Evolutionary conservation across 148 eudicot species (phyloP), one percentile per base, ranked within the genome.

Genomic region (Mesembryanthemum crystallinum): DNA sequence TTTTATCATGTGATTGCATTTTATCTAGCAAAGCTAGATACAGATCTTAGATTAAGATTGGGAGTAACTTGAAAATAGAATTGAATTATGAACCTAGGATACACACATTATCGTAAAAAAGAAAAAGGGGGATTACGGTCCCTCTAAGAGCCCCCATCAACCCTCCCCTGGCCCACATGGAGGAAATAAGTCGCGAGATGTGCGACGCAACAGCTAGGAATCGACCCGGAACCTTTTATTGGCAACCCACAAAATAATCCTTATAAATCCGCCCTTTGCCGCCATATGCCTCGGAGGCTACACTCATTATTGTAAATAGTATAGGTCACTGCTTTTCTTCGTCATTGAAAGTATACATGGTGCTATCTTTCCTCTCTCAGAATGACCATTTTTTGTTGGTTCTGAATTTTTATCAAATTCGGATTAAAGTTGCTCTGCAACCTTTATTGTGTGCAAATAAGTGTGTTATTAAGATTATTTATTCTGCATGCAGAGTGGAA

Each of bases 401-500:
- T 73, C 62, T 18, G 20, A 43, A 13, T 47, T 17, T 10, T 11
- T 28, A 10, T 51, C 20, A 18, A 33, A 64, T 15, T 32, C 21
- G 45, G 18, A 20, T 64, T 39, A 24, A 47, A 24, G 17, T 23
- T 55, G 29, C 24, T 72, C 57, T 72, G 59, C 65, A 67, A 62
- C 30, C 42, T 76, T 15, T 28, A 28, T 21, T 57, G 59, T 39
- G 20, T 42, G 32, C 23, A 33, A 7, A 49, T 66, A 27, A 52
- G 37, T 58, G 42, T 67, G n/a, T 49, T 69, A 39, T 67, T 74
- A 27, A 69, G 28, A 69, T 62, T 20, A n/a, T 72, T 73, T 54
- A 30, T 77, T 60, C 59, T 60, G 42, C 62, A 68, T 82, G 89
- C 88, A 95, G 98, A 84, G 98, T 86, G 98, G 98, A 80, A 95